Percentiles rank a stretch among this genome's conserved stretches.
These are phyloP conservation scores for Penicillium oxalicum DNA, from an alignment of 2,329 filamentous ascomycete genomes.

Conservation along the genomic window DNA sequence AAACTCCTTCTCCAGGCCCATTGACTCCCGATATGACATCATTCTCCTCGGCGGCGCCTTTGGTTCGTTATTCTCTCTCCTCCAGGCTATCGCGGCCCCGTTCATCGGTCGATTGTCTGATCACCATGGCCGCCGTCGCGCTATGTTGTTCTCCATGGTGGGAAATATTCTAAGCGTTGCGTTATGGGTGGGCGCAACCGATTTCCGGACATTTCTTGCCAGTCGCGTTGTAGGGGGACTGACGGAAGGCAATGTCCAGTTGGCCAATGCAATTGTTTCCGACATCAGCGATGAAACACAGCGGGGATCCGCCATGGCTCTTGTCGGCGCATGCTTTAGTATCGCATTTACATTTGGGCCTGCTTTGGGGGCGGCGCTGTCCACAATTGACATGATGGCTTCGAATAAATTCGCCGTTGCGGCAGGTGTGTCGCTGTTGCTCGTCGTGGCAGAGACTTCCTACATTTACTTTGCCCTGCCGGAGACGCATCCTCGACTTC, in stretches of 20 bases:
- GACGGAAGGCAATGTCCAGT: slow-evolving; percentile 91
- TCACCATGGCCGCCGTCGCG: slow-evolving; percentile 47
- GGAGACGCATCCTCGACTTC: neutral
- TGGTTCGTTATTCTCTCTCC: slow-evolving; percentile 83
- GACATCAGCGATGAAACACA: slow-evolving; percentile 84
- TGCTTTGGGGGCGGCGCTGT: neutral
- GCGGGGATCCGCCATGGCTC: slow-evolving; percentile 53
- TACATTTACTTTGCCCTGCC: neutral
- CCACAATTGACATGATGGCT: neutral
- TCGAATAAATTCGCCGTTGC: neutral
- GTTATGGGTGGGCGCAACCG: slow-evolving; percentile 83
- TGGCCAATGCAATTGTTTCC: slow-evolving; percentile 89
- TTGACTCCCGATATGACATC: slow-evolving; percentile 93
- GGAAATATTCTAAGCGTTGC: slow-evolving; percentile 89
- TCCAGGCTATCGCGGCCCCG: slow-evolving; percentile 86
- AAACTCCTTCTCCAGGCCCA: slow-evolving; percentile 66
- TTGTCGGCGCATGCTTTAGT: neutral
- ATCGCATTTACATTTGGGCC: neutral
- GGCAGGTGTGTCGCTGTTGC: neutral
- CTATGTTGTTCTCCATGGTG: slow-evolving; percentile 83
- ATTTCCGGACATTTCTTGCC: slow-evolving; percentile 89
- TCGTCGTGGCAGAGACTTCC: neutral
- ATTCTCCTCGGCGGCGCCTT: slow-evolving; percentile 87
- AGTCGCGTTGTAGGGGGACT: slow-evolving; percentile 84
- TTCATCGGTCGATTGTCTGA: slow-evolving; percentile 35